A percentile compares a stretch with the other conserved stretches of the same genome.
Evolutionary conservation across 139 green algal species (phyloP).

Genomic region (Ulvella scutata): DNA sequence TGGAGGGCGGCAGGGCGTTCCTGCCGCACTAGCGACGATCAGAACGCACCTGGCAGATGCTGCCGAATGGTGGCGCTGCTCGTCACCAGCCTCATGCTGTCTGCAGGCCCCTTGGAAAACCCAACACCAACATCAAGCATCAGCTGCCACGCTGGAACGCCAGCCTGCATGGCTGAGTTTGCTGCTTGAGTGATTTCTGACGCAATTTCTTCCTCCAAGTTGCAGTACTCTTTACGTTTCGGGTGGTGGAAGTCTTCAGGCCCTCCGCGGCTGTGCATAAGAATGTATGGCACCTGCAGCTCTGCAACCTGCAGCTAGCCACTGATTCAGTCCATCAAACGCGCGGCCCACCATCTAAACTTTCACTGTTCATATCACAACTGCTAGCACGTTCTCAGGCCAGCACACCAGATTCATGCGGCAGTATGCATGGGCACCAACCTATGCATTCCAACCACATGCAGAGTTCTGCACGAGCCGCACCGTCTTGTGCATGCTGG

Average conservation of each 20-base stretch:
- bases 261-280: conserved; percentile 93
- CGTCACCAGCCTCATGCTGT: conserved; percentile 49
- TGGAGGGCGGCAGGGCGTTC: background rate
- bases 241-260: conserved; percentile 56
- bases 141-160: conserved; percentile 73
- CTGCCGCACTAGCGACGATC: background rate
- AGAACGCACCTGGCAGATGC: conserved; percentile 13
- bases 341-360: too few species aligned
- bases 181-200: conserved; percentile 37
- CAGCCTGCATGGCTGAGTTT: conserved; percentile 37
- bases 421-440: background rate
- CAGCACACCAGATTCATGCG: background rate
- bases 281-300: conserved; percentile 71
- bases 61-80: conserved; percentile 22
- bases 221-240: conserved; percentile 38
- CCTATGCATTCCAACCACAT: background rate
- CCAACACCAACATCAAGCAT: conserved; percentile 82
- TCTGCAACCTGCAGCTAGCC: conserved; percentile 32
- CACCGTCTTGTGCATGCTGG: conserved; percentile 47
- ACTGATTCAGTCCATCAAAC: background rate
- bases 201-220: conserved; percentile 42
- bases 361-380: background rate
- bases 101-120: conserved; percentile 62
- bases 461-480: background rate
- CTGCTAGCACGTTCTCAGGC: background rate